phyloP scores from a whole-genome alignment of 257 asterid species.

The Fraxinus pennsylvanica region DNA sequence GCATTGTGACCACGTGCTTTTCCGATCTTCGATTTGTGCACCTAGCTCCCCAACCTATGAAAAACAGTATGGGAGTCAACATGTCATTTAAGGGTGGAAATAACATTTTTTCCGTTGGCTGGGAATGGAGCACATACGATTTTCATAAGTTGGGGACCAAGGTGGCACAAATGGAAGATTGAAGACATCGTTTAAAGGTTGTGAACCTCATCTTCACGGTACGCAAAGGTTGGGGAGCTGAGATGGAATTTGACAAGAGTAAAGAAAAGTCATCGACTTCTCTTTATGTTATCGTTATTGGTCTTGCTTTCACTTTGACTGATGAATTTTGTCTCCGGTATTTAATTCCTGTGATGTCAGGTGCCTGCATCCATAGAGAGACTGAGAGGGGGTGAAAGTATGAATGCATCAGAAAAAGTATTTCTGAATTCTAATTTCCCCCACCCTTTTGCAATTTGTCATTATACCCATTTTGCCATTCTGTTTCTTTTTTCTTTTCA shows the following conservation, averaged over 20 bases:
- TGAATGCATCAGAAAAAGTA: constrained; percentile 11
- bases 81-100: no score
- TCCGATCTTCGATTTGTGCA: no score
- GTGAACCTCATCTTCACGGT: neutral
- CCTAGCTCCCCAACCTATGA: no score
- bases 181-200: neutral
- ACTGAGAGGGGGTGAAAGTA: neutral
- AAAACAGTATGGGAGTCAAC: no score
- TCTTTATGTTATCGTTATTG: neutral
- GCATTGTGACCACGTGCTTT: no score
- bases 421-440: constrained; percentile 1
- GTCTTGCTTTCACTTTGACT: neutral
- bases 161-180: no score
- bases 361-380: constrained; percentile 10
- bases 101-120: no score
- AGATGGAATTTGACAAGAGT: neutral
- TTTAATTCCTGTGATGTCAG: constrained; percentile 32
- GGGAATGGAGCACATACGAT: no score
- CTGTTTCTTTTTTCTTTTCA: constrained; percentile 19
- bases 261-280: neutral
- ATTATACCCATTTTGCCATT: constrained; percentile 25
- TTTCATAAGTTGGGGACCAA: neutral
- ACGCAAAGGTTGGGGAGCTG: neutral
- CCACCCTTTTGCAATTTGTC: neutral
- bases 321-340: neutral